Evolutionary conservation across 768 basidiomycete genomes (phyloP).

Genomic region (Naganishia friedmannii): DNA sequence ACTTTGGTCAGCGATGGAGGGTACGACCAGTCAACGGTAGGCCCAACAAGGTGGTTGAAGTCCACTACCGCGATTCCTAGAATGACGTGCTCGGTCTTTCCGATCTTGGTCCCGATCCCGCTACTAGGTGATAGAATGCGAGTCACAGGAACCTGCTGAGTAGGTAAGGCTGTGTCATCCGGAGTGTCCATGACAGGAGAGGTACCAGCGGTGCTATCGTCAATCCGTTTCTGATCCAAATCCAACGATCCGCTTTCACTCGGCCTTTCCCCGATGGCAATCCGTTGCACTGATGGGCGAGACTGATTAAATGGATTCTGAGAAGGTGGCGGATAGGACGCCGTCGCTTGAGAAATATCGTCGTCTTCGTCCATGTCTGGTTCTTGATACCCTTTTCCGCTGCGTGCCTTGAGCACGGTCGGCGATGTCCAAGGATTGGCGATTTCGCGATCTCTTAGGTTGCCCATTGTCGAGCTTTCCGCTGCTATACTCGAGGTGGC

Average conservation of each 20-base stretch:
- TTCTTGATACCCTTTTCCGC: slow-evolving; percentile 2
- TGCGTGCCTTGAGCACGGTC: not conserved
- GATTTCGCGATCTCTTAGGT: not conserved
- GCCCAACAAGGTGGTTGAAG: slow-evolving; percentile 93
- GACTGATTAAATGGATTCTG: slow-evolving; percentile 23
- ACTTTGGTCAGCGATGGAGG: slow-evolving; percentile 59
- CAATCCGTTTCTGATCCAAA: not conserved
- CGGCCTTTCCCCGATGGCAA: not conserved
- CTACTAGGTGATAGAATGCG: not conserved
- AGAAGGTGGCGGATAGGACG: slow-evolving; percentile 9
- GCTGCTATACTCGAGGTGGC: not conserved
- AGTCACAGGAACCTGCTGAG: no score
- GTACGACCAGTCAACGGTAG: slow-evolving; percentile 68
- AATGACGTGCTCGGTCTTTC: slow-evolving; percentile 59
- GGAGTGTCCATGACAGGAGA: not conserved
- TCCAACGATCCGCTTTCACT: not conserved
- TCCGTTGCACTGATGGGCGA: not conserved
- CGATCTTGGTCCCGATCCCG: not conserved
- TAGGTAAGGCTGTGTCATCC: not conserved
- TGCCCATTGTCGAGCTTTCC: not conserved
- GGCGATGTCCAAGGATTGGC: slow-evolving; percentile 20
- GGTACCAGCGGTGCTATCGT: not conserved
- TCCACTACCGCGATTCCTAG: slow-evolving; percentile 89
- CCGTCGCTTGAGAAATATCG: not conserved
- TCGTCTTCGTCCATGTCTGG: not conserved